phyloP scores from a whole-genome alignment of 106 monocot genomes.

The Allium sativum region DNA sequence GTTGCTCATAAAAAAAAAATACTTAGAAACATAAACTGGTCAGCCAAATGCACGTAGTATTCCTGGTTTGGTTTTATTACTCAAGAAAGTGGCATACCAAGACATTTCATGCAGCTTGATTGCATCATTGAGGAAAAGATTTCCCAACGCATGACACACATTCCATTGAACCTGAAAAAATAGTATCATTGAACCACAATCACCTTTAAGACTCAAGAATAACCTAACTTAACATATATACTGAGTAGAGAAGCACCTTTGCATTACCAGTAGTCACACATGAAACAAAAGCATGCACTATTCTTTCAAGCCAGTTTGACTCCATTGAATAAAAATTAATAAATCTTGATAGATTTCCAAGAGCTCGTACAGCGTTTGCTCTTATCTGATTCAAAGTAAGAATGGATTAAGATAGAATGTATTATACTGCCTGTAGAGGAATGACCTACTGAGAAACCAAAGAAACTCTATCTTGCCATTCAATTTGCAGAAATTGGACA shows the following conservation, averaged over 20 bases:
- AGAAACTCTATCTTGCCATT: too few species aligned
- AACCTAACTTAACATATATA: background rate
- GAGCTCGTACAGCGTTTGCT: slow-evolving; percentile 96
- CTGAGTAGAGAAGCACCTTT: slow-evolving; percentile 37
- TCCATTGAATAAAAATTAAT: slow-evolving; percentile 39
- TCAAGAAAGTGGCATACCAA: slow-evolving; percentile 41
- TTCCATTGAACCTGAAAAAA: slow-evolving; percentile 94
- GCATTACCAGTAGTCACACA: slow-evolving; percentile 99
- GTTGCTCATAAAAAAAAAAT: too few species aligned
- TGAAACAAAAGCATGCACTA: slow-evolving; percentile 93
- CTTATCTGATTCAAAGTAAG: slow-evolving; percentile 41
- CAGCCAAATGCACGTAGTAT: too few species aligned
- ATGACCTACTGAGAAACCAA: too few species aligned
- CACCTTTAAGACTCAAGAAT: background rate
- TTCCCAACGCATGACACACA: slow-evolving; percentile 95
- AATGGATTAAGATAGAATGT: background rate
- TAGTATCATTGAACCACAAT: background rate
- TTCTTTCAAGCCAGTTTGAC: slow-evolving; percentile 74
- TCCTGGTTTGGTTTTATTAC: too few species aligned
- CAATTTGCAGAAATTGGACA: too few species aligned
- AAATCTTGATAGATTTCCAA: slow-evolving; percentile 94
- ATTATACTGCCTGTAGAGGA: background rate
- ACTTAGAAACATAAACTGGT: too few species aligned
- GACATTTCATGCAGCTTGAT: slow-evolving; percentile 50
- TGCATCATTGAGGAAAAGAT: slow-evolving; percentile 81